Percentiles rank a stretch among this genome's conserved stretches.
Evolutionary conservation across 306 rosid species (phyloP).

Genomic region (Vicia villosa): DNA sequence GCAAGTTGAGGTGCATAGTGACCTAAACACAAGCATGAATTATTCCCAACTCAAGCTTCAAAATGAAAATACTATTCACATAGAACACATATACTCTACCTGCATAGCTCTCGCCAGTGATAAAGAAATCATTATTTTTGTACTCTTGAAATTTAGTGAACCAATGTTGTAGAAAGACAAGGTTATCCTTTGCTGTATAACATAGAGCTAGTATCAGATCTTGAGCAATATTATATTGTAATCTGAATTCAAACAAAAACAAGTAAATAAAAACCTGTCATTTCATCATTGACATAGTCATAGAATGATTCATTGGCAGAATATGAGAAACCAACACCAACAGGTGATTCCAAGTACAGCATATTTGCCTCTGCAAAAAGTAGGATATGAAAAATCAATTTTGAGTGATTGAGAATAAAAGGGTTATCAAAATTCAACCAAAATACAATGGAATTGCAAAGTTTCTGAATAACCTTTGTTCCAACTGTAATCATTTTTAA

Average conservation of each 20-base stretch:
- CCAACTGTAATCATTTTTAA: conserved; percentile 65
- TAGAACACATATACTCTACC: conserved; percentile 37
- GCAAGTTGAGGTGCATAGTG: conserved; percentile 88
- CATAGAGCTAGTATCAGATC: neutral
- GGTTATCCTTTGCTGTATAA: conserved; percentile 63
- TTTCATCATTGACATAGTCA: conserved; percentile 43
- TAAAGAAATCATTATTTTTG: conserved; percentile 56
- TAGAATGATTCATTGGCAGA: conserved; percentile 62
- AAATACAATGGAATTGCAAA: neutral
- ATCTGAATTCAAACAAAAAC: neutral
- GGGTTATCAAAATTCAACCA: neutral
- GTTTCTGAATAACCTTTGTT: conserved; percentile 52
- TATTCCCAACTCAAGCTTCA: conserved; percentile 2
- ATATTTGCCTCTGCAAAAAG: conserved; percentile 62
- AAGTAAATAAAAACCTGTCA: conserved; percentile 52
- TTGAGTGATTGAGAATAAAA: neutral
- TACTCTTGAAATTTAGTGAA: conserved; percentile 56
- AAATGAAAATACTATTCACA: neutral
- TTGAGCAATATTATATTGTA: neutral
- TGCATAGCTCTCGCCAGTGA: conserved; percentile 80
- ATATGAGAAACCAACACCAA: conserved; percentile 89
- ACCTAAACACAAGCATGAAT: conserved; percentile 43
- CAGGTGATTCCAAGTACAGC: conserved; percentile 70
- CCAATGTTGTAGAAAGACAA: conserved; percentile 64
- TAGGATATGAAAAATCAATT: neutral